A percentile compares a stretch with the other conserved stretches of the same genome.
Evolutionary conservation across 2,329 filamentous ascomycete species (phyloP).

Genomic region (Cryphonectria nitschkei): DNA sequence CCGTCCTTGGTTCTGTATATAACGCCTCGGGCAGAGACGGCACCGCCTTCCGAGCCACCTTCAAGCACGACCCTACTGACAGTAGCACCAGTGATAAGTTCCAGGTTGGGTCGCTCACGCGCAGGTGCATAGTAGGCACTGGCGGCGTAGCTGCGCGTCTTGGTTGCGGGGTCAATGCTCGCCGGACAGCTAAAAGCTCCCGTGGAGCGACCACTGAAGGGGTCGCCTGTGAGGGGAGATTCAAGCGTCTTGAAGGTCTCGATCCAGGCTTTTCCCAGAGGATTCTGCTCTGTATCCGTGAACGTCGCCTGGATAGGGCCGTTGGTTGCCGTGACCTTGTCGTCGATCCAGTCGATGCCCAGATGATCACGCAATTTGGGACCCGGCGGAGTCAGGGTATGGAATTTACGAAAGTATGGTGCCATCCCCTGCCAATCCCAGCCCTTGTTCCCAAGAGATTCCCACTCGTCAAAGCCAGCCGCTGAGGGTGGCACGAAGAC

Average conservation of each 20-base stretch:
- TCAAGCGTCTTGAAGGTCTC: background rate
- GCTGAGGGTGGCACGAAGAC: conserved; percentile 10
- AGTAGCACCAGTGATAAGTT: background rate
- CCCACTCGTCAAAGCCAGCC: conserved; percentile 1
- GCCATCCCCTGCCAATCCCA: conserved; percentile 9
- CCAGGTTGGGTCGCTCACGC: conserved; percentile 4
- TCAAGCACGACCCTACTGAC: conserved; percentile 4
- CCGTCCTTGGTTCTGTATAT: conserved; percentile 1
- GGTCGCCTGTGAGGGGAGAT: background rate
- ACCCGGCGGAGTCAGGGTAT: conserved; percentile 3
- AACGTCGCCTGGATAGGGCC: conserved; percentile 12
- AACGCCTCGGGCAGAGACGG: background rate
- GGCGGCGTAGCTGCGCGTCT: conserved; percentile 11
- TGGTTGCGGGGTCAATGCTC: conserved; percentile 12
- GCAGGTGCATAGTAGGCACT: conserved; percentile 10
- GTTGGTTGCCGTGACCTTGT: background rate
- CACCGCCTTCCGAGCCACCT: background rate
- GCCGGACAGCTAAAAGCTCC: conserved; percentile 9
- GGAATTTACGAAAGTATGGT: conserved; percentile 12
- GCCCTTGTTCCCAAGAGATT: conserved; percentile 1
- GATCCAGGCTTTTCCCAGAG: conserved; percentile 14
- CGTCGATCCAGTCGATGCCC: conserved; percentile 7
- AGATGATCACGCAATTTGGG: background rate
- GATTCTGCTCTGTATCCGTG: conserved; percentile 7
- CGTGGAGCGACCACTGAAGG: background rate